A percentile compares a stretch with the other conserved stretches of the same genome.
Evolutionary conservation across 2,329 filamentous ascomycete species (phyloP).

Genomic region (Ophiostoma australiae): DNA sequence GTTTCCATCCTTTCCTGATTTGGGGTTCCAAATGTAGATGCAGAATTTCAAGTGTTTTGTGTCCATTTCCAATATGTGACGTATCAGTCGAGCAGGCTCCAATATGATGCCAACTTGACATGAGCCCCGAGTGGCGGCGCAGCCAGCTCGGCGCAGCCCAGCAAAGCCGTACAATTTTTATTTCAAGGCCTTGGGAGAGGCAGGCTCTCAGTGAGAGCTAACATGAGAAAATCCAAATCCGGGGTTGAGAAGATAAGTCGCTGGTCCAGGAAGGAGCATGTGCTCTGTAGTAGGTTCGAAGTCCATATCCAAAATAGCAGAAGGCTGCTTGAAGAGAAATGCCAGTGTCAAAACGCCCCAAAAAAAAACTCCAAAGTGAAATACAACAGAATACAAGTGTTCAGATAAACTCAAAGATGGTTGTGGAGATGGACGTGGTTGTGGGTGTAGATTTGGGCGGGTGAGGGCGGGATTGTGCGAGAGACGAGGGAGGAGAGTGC

Average conservation of each 20-base stretch:
- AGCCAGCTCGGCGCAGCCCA: background rate
- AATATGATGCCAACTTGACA: constrained; percentile 16
- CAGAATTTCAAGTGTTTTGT: background rate
- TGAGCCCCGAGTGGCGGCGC: background rate
- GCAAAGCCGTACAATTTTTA: background rate
- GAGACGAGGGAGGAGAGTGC: background rate
- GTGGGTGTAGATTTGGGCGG: no score
- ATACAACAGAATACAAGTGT: constrained; percentile 6
- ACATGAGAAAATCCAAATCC: background rate
- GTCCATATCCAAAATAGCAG: constrained; percentile 13
- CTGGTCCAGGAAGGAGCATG: constrained; percentile 3
- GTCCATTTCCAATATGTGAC: background rate
- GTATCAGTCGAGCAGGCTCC: background rate
- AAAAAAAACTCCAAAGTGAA: background rate
- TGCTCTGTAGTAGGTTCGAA: background rate
- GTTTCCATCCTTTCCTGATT: background rate
- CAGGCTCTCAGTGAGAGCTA: background rate
- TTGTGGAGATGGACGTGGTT: background rate
- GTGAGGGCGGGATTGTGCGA: background rate
- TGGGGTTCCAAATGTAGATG: background rate
- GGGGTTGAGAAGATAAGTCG: background rate
- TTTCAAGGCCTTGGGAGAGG: background rate
- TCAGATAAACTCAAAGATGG: background rate
- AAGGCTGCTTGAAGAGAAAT: background rate
- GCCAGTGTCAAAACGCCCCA: constrained; percentile 11